phyloP scores from a whole-genome alignment of 2,329 filamentous ascomycete genomes.

The Onygena corvina region DNA sequence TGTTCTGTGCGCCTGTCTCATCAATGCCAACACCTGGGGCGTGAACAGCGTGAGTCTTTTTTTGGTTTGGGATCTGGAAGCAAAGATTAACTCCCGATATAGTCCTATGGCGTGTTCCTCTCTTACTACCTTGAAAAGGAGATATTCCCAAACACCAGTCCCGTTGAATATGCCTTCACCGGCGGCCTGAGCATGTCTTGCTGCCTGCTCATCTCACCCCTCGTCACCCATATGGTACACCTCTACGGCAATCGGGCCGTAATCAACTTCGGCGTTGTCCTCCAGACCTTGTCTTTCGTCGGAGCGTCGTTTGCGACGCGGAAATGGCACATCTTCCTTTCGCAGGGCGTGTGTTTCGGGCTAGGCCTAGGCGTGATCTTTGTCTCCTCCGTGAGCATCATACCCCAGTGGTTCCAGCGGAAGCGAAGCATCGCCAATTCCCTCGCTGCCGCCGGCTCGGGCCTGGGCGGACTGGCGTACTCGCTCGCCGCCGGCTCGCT shows the following conservation, averaged over 20 bases:
- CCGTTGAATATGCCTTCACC: slow-evolving; percentile 48
- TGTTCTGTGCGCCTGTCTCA: slow-evolving; percentile 42
- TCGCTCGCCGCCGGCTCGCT: slow-evolving; percentile 47
- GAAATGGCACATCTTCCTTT: slow-evolving; percentile 51
- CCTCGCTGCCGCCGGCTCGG: slow-evolving; percentile 46
- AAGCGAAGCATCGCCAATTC: slow-evolving; percentile 49
- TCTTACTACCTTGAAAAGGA: slow-evolving; percentile 46
- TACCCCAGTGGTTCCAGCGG: slow-evolving; percentile 51
- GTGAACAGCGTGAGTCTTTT: slow-evolving; percentile 48
- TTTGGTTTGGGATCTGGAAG: background rate
- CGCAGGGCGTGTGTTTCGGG: slow-evolving; percentile 50
- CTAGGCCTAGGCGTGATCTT: slow-evolving; percentile 53
- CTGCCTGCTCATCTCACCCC: slow-evolving; percentile 45
- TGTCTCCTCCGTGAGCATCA: slow-evolving; percentile 44
- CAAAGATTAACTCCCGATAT: background rate
- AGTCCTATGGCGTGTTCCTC: slow-evolving; percentile 47
- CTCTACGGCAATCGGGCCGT: slow-evolving; percentile 43
- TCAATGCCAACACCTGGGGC: slow-evolving; percentile 64
- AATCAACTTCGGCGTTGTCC: slow-evolving; percentile 44
- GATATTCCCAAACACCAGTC: slow-evolving; percentile 43
- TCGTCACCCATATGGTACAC: slow-evolving; percentile 44
- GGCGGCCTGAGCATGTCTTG: slow-evolving; percentile 49
- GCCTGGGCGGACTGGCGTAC: slow-evolving; percentile 49
- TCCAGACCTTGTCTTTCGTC: slow-evolving; percentile 45
- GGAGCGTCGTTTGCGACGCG: slow-evolving; percentile 44